These are phyloP conservation scores for Plantago coronopus DNA, from an alignment of 305 asterid species.

Conservation along the genomic window DNA sequence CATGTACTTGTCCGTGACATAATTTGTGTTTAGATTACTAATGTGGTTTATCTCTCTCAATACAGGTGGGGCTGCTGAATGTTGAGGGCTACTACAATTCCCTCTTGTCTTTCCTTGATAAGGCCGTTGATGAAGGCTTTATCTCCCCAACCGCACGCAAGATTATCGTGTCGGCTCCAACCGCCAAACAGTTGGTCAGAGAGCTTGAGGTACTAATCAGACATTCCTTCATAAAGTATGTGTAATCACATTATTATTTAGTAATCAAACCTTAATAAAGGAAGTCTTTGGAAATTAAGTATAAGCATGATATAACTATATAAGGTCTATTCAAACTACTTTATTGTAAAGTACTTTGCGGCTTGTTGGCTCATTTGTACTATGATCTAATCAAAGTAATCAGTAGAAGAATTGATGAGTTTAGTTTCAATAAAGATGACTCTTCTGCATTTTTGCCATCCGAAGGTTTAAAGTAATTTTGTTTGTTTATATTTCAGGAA, in stretches of 20 bases:
- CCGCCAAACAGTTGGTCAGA: conserved; percentile 73
- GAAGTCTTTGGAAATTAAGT: too few species aligned
- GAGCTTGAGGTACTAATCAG: conserved; percentile 67
- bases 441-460: too few species aligned
- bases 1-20: conserved; percentile 1
- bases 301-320: too few species aligned
- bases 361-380: too few species aligned
- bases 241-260: too few species aligned
- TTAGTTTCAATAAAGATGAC: too few species aligned
- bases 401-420: too few species aligned
- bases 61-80: conserved; percentile 90
- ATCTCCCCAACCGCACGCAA: conserved; percentile 81
- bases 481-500: conserved; percentile 41
- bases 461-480: not conserved
- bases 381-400: too few species aligned
- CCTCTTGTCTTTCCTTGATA: conserved; percentile 62
- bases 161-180: conserved; percentile 88
- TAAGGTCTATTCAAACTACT: too few species aligned
- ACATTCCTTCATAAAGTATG: too few species aligned
- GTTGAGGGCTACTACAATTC: conserved; percentile 91
- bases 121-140: conserved; percentile 98
- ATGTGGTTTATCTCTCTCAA: conserved; percentile 15
- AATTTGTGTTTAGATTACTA: conserved; percentile 1
- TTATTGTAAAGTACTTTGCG: too few species aligned
- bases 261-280: too few species aligned